Base-by-base conservation (phyloP, 2,329 filamentous ascomycete species). In the Fusarium paranaense region DNA sequence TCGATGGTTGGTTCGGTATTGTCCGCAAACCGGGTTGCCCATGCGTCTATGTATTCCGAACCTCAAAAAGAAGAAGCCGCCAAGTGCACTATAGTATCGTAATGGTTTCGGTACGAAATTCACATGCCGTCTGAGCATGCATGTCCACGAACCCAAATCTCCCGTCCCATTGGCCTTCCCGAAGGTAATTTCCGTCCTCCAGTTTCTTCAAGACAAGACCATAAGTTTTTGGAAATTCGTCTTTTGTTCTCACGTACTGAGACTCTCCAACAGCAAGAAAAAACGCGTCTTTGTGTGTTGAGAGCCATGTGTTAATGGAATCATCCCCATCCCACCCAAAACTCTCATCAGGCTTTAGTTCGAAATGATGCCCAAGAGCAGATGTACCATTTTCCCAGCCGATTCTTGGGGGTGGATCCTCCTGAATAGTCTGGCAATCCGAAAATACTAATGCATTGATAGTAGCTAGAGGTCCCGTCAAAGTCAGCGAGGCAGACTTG, bases 401-500 rank as follows among this genome's bases (percentile, higher is more conserved):
- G 6, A 32, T 14, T n/a, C 10, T 52, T 13, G 9, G 10, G 10
- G 47, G 6, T 13, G 14, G 10, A 14, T 32, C 4, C 18, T 32
- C 27, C 47, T 32, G 25, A 2, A 7, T n/a, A 32, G 10, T 30
- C 18, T 32, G 25, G 18, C 16, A n/a, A 20, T 52, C 27, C 10
- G 18, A n/a, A n/a, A 13, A 30, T n/a, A 52, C 11, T 5, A 52
- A 20, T 32, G 18, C 27, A 10, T 52, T 18, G 11, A 20, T 6
- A 20, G 47, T 32, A 11, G 47, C 64, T n/a, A 66, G 6, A 13
- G 64, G 58, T n/a, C 58, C 64, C 4, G 45, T 56, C 37, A 66
- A 35, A 10, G 57, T 57, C 32, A 66, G 30, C 2, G 64, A 66
- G 20, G 58, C 64, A 14, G 64, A 54, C 45, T 56, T 56, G 20